Percentiles rank a stretch among this genome's conserved stretches.
Evolutionary conservation across 2,329 filamentous ascomycete genomes (phyloP).

Genomic region (Monilinia fructigena): DNA sequence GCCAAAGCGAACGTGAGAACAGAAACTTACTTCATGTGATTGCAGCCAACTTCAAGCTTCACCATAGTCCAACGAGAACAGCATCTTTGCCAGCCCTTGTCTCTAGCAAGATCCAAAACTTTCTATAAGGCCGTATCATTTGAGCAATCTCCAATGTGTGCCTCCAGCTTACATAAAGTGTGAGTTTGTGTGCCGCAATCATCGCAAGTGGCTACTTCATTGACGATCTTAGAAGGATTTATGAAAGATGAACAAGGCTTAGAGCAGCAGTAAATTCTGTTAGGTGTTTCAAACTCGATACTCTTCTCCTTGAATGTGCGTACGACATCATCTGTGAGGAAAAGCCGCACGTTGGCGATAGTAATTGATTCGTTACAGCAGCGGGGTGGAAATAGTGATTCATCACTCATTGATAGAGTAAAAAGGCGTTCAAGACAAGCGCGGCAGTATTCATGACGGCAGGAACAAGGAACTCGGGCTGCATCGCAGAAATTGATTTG

Average conservation of each 20-base stretch:
- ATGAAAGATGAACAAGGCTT: slow-evolving; percentile 50
- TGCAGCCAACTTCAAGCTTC: slow-evolving; percentile 51
- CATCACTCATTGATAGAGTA: slow-evolving; percentile 46
- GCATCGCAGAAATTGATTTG: slow-evolving; percentile 25
- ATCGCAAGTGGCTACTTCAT: slow-evolving; percentile 44
- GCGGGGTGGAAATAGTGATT: slow-evolving; percentile 54
- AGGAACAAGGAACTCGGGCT: slow-evolving; percentile 35
- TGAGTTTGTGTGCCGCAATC: slow-evolving; percentile 50
- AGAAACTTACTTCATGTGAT: slow-evolving; percentile 55
- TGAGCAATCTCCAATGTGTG: slow-evolving; percentile 51
- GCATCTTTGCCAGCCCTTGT: slow-evolving; percentile 54
- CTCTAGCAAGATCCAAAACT: slow-evolving; percentile 44
- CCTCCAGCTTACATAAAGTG: slow-evolving; percentile 48
- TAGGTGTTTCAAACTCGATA: slow-evolving; percentile 48
- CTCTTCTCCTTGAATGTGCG: slow-evolving; percentile 45
- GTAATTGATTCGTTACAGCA: slow-evolving; percentile 51
- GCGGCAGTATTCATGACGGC: slow-evolving; percentile 53
- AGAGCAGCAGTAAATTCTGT: slow-evolving; percentile 53
- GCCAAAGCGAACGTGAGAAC: neutral
- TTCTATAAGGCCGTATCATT: slow-evolving; percentile 44
- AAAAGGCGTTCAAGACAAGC: slow-evolving; percentile 50
- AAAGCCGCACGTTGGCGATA: slow-evolving; percentile 38
- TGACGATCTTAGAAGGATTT: slow-evolving; percentile 36
- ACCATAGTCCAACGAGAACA: slow-evolving; percentile 47
- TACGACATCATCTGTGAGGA: slow-evolving; percentile 43